phyloP scores from a whole-genome alignment of 2,329 filamentous ascomycete genomes.

The Colletotrichum liaoningense region DNA sequence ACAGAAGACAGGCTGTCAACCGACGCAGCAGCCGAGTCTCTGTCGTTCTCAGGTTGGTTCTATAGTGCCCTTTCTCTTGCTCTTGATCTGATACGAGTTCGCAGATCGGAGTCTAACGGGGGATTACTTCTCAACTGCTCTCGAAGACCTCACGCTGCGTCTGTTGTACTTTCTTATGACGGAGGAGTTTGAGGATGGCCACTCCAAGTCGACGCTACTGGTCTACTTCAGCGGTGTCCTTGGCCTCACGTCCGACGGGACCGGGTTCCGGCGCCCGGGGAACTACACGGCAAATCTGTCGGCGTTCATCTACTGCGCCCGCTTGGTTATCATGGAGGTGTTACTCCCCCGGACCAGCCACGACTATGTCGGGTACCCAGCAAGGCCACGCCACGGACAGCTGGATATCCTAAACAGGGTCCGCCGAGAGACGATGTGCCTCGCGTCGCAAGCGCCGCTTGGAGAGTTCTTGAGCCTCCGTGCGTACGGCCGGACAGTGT shows the following conservation, averaged over 20 bases:
- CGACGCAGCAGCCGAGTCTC: neutral
- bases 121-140: neutral
- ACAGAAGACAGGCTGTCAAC: neutral
- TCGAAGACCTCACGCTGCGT: neutral
- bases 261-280: neutral
- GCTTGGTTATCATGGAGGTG: neutral
- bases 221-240: neutral
- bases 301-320: slow-evolving; percentile 3
- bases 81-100: neutral
- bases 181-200: neutral
- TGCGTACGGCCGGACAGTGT: neutral
- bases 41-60: neutral
- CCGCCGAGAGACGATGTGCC: slow-evolving; percentile 2
- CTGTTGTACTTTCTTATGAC: neutral
- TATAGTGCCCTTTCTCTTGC: neutral
- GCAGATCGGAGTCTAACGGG: neutral
- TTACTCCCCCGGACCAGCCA: neutral
- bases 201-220: neutral
- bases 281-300: neutral
- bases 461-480: neutral
- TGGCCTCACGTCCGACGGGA: neutral
- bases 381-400: neutral
- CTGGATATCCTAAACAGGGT: neutral
- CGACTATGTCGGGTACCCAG: neutral
- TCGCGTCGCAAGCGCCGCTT: neutral